These are phyloP conservation scores for Udeniomyces megalosporus DNA, from an alignment of 768 basidiomycete species.

Conservation along the genomic window DNA sequence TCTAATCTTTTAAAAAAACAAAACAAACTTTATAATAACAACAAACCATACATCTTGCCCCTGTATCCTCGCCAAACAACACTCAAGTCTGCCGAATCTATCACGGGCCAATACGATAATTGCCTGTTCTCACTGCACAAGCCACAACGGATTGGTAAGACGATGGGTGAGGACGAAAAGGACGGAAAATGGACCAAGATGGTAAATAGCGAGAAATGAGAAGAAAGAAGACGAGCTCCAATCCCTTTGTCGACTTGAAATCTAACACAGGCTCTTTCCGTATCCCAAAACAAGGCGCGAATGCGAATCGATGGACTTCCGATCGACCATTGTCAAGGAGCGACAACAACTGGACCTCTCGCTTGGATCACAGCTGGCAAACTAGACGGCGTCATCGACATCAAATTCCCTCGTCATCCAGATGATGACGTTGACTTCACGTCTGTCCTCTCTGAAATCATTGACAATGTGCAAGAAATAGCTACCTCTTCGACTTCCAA, in stretches of 20 bases:
- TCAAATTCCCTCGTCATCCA: conserved; percentile 81
- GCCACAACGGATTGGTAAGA: conserved; percentile 16
- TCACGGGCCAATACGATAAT: conserved; percentile 95
- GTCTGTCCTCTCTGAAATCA: conserved; percentile 72
- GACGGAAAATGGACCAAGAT: conserved; percentile 75
- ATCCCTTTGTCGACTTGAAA: too few species aligned
- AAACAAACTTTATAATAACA: too few species aligned
- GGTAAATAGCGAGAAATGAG: conserved; percentile 45
- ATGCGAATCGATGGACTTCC: conserved; percentile 93
- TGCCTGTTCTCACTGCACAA: conserved; percentile 81
- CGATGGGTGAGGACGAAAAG: conserved; percentile 27
- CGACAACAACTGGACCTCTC: conserved; percentile 64
- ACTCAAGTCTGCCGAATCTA: conserved; percentile 56
- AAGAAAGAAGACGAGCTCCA: too few species aligned
- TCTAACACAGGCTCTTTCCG: too few species aligned
- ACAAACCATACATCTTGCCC: too few species aligned
- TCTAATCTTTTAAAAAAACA: too few species aligned
- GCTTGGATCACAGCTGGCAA: conserved; percentile 98
- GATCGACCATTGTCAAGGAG: conserved; percentile 82
- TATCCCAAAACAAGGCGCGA: conserved; percentile 52
- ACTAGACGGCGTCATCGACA: conserved; percentile 89
- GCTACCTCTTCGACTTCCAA: background rate
- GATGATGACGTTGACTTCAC: conserved; percentile 52
- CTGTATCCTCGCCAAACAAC: background rate
- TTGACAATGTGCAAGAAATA: conserved; percentile 49